Evolutionary conservation across 2,329 filamentous ascomycete genomes (phyloP).

Genomic region (Aspergillus latus): DNA sequence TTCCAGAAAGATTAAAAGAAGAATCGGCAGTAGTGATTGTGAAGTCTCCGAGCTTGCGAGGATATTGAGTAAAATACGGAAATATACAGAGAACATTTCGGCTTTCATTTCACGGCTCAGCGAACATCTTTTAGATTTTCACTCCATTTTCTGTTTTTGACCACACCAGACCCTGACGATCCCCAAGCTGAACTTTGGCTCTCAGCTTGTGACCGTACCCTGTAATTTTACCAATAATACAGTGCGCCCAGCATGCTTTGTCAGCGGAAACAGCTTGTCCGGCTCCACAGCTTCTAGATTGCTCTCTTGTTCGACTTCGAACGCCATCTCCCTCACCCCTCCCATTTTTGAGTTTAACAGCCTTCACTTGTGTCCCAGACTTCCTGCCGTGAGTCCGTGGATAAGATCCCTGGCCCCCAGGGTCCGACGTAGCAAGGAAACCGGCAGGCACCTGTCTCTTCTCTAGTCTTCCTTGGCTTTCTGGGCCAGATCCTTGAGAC

Average conservation of each 20-base stretch:
- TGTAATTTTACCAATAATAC: too few relatives aligned
- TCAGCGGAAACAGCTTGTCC: not conserved
- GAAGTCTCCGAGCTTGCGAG: not conserved
- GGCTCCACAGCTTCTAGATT: not conserved
- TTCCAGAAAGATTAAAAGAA: not conserved
- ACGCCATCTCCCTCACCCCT: not conserved
- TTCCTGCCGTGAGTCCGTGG: not conserved
- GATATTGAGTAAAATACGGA: not conserved
- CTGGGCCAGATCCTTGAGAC: not conserved
- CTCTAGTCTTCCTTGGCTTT: not conserved
- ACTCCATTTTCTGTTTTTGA: not conserved
- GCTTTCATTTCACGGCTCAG: not conserved
- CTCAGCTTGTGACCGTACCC: too few relatives aligned
- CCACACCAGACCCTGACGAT: not conserved
- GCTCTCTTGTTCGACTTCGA: not conserved
- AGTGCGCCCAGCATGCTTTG: not conserved
- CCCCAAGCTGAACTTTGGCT: not conserved
- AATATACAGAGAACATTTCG: not conserved
- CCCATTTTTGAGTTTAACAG: not conserved
- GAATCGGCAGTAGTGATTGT: not conserved
- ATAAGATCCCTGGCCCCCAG: constrained; percentile 6
- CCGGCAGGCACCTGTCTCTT: not conserved
- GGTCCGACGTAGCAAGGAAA: not conserved
- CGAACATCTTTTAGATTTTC: not conserved
- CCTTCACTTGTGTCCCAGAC: not conserved